Evolutionary conservation across 1,139 yeast genomes (phyloP), one percentile per base, ranked within the genome.

Genomic region (Scheffersomyces titani): DNA sequence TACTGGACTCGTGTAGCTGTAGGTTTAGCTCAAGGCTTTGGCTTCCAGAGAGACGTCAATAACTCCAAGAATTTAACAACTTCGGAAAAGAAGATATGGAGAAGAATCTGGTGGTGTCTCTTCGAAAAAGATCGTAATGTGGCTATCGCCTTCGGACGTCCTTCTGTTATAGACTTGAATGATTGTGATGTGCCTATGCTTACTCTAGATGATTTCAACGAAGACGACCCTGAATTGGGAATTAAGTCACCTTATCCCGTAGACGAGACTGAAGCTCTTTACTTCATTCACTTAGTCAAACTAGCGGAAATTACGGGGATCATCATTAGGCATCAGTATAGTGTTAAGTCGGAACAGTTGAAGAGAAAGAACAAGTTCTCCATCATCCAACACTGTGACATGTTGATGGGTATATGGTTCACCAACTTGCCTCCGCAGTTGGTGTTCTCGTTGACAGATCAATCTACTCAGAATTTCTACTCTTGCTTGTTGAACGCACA

Each of bases 141-240:
- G 4, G 87, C 91, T n/a, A 82, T 89, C 56, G 92, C 93, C 0
- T 86, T 88, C 71, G 94, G 96, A 18, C 77, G 94, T 60, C 96
- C 96, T 0, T 77, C 84, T 11, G 78, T 83, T 61, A 87, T 90
- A 55, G 88, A 87, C 64, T 76, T 89, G 59, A 89, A 86, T 55
- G 96, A 90, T 67, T 87, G 92, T 64, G 94, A 89, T 65, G 92
- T 89, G 19, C 88, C 89, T 11, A 88, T 89, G 92, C 71, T 90
- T 36, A 80, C 85, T 0, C 70, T 81, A 21, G 87, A 84, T 0
- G 96, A 90, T 69, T 85, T 90, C 59, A 74, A 82, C 60, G 87
- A 86, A 63, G 83, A 81, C 62, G 86, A 86, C 60, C 78, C 83
- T 0, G 86, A 77, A 36, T 66, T 63, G 13, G 74, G 82, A 66